Conservation (phyloP, 2,329 filamentous ascomycete species). For the Aspergillus ustus region DNA sequence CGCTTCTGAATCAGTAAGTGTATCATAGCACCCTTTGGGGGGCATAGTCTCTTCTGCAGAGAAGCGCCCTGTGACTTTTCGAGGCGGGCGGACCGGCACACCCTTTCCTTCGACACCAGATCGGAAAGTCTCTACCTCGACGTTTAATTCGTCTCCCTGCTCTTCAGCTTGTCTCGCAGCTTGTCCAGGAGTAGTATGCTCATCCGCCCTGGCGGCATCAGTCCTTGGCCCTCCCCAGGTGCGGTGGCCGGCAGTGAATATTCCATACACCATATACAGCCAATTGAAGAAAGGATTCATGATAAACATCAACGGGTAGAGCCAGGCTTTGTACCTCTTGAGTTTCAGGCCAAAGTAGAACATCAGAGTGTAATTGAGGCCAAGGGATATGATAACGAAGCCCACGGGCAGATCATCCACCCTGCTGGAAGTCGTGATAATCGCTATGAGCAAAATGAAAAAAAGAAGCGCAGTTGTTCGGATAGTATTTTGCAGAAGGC, state of each 20-base stretch:
- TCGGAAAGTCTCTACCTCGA: slow-evolving; percentile 84
- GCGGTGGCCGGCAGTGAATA: slow-evolving; percentile 89
- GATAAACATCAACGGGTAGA: slow-evolving; percentile 95
- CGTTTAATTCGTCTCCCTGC: slow-evolving; percentile 83
- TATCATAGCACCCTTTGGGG: slow-evolving; percentile 60
- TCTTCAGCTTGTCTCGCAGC: slow-evolving; percentile 82
- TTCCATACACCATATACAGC: slow-evolving; percentile 97
- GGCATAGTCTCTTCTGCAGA: slow-evolving; percentile 61
- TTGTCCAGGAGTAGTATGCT: slow-evolving; percentile 74
- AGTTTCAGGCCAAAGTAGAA: slow-evolving; percentile 90
- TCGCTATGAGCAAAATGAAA: slow-evolving; percentile 87
- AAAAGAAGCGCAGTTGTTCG: slow-evolving; percentile 91
- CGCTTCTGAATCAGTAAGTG: slow-evolving; percentile 59
- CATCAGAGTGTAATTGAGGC: slow-evolving; percentile 94
- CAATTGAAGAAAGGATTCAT: slow-evolving; percentile 98
- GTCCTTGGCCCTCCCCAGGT: slow-evolving; percentile 95
- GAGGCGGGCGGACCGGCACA: slow-evolving; percentile 72
- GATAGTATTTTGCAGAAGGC: slow-evolving; percentile 96
- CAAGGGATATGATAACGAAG: slow-evolving; percentile 90
- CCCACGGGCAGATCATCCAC: slow-evolving; percentile 82
- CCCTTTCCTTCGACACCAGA: slow-evolving; percentile 47
- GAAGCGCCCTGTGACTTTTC: slow-evolving; percentile 78
- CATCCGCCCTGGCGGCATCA: slow-evolving; percentile 81
- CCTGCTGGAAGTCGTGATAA: slow-evolving; percentile 81
- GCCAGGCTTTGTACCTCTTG: slow-evolving; percentile 87